Evolutionary conservation across 2,329 filamentous ascomycete genomes (phyloP), one percentile per base, ranked within the genome.

Genomic region (Cytospora piceae): DNA sequence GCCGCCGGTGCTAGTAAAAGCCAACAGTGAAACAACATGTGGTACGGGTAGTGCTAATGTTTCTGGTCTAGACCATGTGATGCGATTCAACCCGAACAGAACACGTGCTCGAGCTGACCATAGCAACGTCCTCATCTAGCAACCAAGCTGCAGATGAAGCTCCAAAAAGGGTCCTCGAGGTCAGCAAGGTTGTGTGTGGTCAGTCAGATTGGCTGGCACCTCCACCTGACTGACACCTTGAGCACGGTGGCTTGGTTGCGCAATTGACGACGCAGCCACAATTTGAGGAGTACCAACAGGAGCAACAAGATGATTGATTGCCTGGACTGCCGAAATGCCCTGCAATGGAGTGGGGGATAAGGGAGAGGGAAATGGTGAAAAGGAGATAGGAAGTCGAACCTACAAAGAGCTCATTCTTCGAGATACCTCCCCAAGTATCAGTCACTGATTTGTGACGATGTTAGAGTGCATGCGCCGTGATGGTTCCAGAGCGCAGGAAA

Each of bases 1-100:
- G 8, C 34, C 34, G 34, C 34, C 34, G 17, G 39, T n/a, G 17
- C 52, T 34, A 61, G 59, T 42, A 42, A 15, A 29, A 63, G 60
- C 34, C 53, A 54, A 39, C 61, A 63, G 61, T 63, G 61, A 63
- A 63, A 63, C 61, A 57, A 52, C 61, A 63, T 63, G 61, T 63
- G 61, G 56, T 42, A 57, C 53, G 29, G 37, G 61, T 57, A 51
- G 39, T 57, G 29, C 39, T 37, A 63, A 37, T 63, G 60, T 54
- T 57, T 24, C 46, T 49, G 46, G 22, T 24, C 22, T 24, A 8
- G 46, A 49, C 46, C n/a, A 49, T 49, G 46, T 8, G n/a, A 49
- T 49, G 46, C 46, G n/a, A 49, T 49, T 24, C n/a, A n/a, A 22
- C 46, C 46, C n/a, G n/a, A 24, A 22, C 46, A 42, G 11, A 4